These are phyloP conservation scores for Diaporthe sp. DNA, from an alignment of 2,329 filamentous ascomycete species.

Conservation along the genomic window DNA sequence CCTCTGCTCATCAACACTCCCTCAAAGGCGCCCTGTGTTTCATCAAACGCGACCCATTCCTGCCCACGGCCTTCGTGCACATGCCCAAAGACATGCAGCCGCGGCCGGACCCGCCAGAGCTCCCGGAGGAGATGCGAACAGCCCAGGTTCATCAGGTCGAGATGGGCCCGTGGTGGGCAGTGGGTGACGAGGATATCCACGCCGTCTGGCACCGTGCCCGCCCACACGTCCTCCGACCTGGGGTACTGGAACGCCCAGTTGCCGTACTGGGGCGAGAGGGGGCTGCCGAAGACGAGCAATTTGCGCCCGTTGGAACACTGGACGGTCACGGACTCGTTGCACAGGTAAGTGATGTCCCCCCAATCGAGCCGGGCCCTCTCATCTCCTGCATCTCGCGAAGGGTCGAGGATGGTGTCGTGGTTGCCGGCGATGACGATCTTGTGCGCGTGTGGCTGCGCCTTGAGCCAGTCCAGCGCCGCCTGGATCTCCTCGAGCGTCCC, in stretches of 20 bases:
- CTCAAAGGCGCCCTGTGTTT: slow-evolving; percentile 8
- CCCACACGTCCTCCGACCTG: slow-evolving; percentile 48
- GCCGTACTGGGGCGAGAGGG: slow-evolving; percentile 50
- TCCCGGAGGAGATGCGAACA: slow-evolving; percentile 48
- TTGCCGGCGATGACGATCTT: slow-evolving; percentile 64
- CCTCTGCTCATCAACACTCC: neutral
- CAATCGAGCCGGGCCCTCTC: slow-evolving; percentile 46
- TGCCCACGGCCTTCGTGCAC: slow-evolving; percentile 48
- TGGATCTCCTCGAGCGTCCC: slow-evolving; percentile 59
- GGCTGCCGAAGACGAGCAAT: slow-evolving; percentile 55
- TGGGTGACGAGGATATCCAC: slow-evolving; percentile 55
- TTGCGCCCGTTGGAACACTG: slow-evolving; percentile 48
- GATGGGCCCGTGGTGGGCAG: slow-evolving; percentile 50
- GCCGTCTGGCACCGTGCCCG: slow-evolving; percentile 44
- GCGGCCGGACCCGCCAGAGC: slow-evolving; percentile 51
- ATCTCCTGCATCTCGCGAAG: neutral
- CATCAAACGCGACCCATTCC: slow-evolving; percentile 8
- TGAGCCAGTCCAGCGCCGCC: slow-evolving; percentile 58
- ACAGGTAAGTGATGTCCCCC: slow-evolving; percentile 53
- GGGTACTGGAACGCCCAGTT: slow-evolving; percentile 61
- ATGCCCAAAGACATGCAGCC: slow-evolving; percentile 55
- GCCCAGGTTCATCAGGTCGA: slow-evolving; percentile 49
- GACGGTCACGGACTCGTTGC: slow-evolving; percentile 48
- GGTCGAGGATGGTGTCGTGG: slow-evolving; percentile 61
- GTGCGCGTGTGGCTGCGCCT: slow-evolving; percentile 54